Conservation (phyloP, 2,329 filamentous ascomycete genomes). For the Myriosclerotinia scirpicola region DNA sequence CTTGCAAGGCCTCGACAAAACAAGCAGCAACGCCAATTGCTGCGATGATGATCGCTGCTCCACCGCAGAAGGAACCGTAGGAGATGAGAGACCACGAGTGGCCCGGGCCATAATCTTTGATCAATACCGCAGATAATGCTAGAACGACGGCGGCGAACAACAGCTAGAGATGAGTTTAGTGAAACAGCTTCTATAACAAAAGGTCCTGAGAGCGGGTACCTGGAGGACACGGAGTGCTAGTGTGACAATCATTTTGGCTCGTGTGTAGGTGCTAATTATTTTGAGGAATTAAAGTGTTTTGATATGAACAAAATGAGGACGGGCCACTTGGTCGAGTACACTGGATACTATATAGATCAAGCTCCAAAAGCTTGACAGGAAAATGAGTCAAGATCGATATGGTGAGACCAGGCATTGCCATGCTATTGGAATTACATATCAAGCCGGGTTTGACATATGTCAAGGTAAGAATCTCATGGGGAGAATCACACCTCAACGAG, state of each 20-base stretch:
- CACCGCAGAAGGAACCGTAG: slow-evolving; percentile 38
- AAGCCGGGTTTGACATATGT: not conserved
- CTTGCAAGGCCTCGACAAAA: slow-evolving; percentile 34
- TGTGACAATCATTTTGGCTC: slow-evolving; percentile 33
- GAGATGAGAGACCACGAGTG: slow-evolving; percentile 28
- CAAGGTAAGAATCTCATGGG: not conserved
- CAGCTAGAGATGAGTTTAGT: slow-evolving; percentile 25
- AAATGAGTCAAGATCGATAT: slow-evolving; percentile 12
- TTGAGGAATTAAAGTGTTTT: not conserved
- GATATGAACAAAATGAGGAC: not conserved
- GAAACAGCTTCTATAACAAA: not conserved
- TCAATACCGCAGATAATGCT: slow-evolving; percentile 33
- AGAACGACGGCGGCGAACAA: slow-evolving; percentile 35
- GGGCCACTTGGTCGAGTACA: slow-evolving; percentile 5
- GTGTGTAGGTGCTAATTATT: slow-evolving; percentile 11
- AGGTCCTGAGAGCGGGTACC: slow-evolving; percentile 21
- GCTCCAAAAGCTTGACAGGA: not conserved
- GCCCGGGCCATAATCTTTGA: slow-evolving; percentile 32
- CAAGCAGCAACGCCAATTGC: slow-evolving; percentile 30
- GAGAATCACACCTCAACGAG: not conserved
- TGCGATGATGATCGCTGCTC: slow-evolving; percentile 30
- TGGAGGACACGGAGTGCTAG: slow-evolving; percentile 31
- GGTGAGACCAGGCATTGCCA: slow-evolving; percentile 13
- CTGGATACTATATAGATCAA: slow-evolving; percentile 15
- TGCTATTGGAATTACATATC: not conserved